phyloP scores from a whole-genome alignment of 352 stramenopile species.

The Globisporangium camurandrum region DNA sequence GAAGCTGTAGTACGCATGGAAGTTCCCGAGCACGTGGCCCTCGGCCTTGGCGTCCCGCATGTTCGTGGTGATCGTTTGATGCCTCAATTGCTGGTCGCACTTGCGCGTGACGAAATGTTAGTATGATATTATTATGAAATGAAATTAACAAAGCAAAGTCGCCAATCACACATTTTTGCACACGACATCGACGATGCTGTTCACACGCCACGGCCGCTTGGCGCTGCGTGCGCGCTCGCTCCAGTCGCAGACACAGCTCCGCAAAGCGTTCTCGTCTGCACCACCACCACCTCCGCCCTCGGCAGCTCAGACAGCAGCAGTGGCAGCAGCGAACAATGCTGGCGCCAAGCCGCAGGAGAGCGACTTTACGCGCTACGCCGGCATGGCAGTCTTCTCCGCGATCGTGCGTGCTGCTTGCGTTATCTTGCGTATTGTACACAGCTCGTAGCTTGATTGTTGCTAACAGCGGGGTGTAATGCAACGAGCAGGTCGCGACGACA shows the following conservation, averaged over 20 bases:
- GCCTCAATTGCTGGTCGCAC: not conserved
- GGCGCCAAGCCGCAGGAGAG: constrained; percentile 28
- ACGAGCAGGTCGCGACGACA: constrained; percentile 50
- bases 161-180: not conserved
- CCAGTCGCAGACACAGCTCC: constrained; percentile 4
- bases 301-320: not conserved
- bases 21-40: constrained; percentile 76
- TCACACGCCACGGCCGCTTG: constrained; percentile 11
- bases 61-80: not conserved
- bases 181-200: constrained; percentile 5
- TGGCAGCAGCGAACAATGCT: not conserved
- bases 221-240: constrained; percentile 2
- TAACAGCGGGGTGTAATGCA: too few relatives aligned
- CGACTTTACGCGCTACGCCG: constrained; percentile 68
- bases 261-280: constrained; percentile 2
- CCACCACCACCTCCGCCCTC: not conserved
- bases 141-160: not conserved
- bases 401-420: constrained; percentile 38
- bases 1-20: constrained; percentile 83
- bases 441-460: not conserved
- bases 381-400: constrained; percentile 78
- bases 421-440: not conserved
- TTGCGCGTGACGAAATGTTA: not conserved
- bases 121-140: too few relatives aligned
- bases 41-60: constrained; percentile 33